Evolutionary conservation across 441 rosid genomes (phyloP).

Genomic region (Euphorbia celastroides): DNA sequence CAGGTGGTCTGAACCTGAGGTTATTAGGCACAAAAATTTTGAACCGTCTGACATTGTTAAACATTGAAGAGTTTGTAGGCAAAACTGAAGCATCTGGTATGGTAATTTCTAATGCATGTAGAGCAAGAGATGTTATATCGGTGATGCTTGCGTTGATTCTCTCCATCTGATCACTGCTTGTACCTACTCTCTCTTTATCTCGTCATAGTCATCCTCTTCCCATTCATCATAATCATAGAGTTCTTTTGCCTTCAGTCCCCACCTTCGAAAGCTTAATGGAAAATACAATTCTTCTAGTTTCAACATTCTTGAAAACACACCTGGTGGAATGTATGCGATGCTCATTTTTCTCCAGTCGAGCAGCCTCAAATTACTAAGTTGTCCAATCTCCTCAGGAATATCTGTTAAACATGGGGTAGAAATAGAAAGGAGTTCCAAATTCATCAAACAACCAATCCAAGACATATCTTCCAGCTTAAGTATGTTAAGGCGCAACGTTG

Average conservation of each 20-base stretch:
- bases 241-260: background rate
- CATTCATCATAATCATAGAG: background rate
- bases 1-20: background rate
- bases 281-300: no score
- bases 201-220: background rate
- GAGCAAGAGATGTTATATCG: background rate
- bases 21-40: background rate
- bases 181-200: background rate
- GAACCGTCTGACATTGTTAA: background rate
- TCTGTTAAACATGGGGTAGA: no score
- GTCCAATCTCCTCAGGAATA: no score
- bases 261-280: no score
- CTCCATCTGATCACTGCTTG: background rate
- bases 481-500: background rate
- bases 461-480: background rate
- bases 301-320: no score
- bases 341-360: no score
- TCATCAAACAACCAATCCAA: background rate
- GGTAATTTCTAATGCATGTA: background rate
- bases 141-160: background rate
- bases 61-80: background rate
- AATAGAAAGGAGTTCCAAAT: no score
- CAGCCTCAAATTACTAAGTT: no score
- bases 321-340: no score
- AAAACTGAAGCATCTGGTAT: background rate